phyloP scores from a whole-genome alignment of 371 early-diverging fungal genomes.

The Rhizopus stolonifer region DNA sequence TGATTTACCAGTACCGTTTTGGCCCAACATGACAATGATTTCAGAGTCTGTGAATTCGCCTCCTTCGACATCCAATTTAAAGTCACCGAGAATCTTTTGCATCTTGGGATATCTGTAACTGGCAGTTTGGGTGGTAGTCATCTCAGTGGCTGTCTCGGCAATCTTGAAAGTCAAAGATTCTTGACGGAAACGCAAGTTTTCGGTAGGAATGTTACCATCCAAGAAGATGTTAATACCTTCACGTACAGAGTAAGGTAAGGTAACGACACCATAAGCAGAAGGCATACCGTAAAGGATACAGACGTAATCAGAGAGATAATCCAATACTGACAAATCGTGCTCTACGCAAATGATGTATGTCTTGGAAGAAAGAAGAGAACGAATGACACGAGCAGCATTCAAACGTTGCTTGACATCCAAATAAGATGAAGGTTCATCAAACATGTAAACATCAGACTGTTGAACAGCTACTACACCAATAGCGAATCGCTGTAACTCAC shows the following conservation, averaged over 20 bases:
- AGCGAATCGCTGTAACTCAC: conserved; percentile 99
- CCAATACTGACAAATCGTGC: conserved; percentile 99
- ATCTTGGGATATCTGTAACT: conserved; percentile 88
- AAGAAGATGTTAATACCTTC: conserved; percentile 99
- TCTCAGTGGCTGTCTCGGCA: conserved; percentile 84
- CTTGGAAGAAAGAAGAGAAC: conserved; percentile 73
- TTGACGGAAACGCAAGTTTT: conserved; percentile 99
- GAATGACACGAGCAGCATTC: conserved; percentile 95
- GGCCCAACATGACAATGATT: conserved; percentile 99
- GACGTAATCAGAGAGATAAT: conserved; percentile 98
- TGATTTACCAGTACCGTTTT: conserved; percentile 99
- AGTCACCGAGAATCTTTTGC: conserved; percentile 84
- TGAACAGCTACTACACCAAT: conserved; percentile 92
- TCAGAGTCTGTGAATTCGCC: conserved; percentile 98
- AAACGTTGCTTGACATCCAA: conserved; percentile 99
- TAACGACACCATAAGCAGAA: conserved; percentile 99
- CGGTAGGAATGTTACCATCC: conserved; percentile 98
- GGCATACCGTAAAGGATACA: conserved; percentile 99
- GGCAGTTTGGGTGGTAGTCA: conserved; percentile 60
- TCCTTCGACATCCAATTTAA: conserved; percentile 79
- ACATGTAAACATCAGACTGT: conserved; percentile 97
- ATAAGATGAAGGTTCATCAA: conserved; percentile 99
- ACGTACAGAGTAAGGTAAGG: conserved; percentile 97
- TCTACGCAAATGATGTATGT: conserved; percentile 98
- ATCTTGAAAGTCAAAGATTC: conserved; percentile 96